Percentiles rank a stretch among this genome's conserved stretches.
phyloP scores from a whole-genome alignment of 2,329 filamentous ascomycete species.

The Penicillium sp. region DNA sequence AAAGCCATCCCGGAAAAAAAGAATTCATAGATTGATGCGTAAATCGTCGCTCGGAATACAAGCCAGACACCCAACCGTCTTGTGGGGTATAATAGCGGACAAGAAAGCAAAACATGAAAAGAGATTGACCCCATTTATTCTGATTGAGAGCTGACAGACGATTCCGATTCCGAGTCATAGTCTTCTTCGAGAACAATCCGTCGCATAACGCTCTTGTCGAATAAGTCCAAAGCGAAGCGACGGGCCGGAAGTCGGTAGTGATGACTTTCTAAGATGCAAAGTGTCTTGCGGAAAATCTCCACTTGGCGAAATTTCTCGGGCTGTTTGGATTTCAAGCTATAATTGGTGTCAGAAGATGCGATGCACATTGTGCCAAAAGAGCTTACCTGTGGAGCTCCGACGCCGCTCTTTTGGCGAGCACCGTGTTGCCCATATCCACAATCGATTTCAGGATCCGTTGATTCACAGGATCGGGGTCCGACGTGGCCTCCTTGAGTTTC shows the following conservation, averaged over 20 bases:
- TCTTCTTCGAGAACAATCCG: slow-evolving; percentile 81
- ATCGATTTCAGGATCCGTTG: slow-evolving; percentile 80
- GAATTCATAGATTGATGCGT: slow-evolving; percentile 14
- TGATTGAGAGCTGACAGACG: slow-evolving; percentile 21
- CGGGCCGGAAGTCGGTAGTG: slow-evolving; percentile 86
- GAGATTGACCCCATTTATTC: slow-evolving; percentile 4
- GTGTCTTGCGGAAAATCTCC: slow-evolving; percentile 78
- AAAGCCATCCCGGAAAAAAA: neutral
- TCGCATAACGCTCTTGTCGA: slow-evolving; percentile 85
- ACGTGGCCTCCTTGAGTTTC: slow-evolving; percentile 59
- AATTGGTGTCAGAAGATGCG: slow-evolving; percentile 27
- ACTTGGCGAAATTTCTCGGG: slow-evolving; percentile 73
- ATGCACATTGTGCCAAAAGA: neutral
- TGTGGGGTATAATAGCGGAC: slow-evolving; percentile 11
- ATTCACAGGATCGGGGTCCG: slow-evolving; percentile 64
- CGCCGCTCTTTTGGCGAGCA: slow-evolving; percentile 84
- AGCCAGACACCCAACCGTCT: slow-evolving; percentile 5
- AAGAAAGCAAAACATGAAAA: neutral
- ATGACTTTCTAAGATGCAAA: slow-evolving; percentile 82
- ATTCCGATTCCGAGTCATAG: slow-evolving; percentile 34
- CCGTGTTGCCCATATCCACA: slow-evolving; percentile 87
- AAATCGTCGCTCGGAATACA: slow-evolving; percentile 11
- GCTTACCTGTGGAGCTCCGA: slow-evolving; percentile 69
- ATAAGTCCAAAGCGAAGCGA: slow-evolving; percentile 88
- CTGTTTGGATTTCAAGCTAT: slow-evolving; percentile 73